Percentiles rank a stretch among this genome's conserved stretches.
phyloP scores from a whole-genome alignment of 2,329 filamentous ascomycete species.

The Elsinoe batatas region DNA sequence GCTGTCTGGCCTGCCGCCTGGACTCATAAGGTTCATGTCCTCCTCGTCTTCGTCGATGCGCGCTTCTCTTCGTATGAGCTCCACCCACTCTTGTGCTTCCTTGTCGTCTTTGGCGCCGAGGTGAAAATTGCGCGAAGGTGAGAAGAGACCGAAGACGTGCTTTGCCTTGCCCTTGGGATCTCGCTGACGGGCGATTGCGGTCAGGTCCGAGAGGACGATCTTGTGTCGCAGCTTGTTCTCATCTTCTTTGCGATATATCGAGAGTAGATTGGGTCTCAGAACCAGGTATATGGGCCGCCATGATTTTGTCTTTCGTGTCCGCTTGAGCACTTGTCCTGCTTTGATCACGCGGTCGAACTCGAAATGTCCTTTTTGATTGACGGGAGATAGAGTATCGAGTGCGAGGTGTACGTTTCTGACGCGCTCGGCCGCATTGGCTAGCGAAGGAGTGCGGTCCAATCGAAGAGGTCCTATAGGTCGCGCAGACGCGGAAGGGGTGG shows the following conservation, averaged over 20 bases:
- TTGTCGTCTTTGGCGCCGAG: slow-evolving; percentile 64
- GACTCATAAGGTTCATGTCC: slow-evolving; percentile 65
- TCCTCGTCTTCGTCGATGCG: slow-evolving; percentile 83
- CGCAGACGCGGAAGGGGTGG: neutral
- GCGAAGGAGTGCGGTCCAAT: neutral
- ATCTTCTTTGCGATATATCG: slow-evolving; percentile 84
- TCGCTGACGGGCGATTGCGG: slow-evolving; percentile 78
- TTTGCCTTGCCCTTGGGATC: slow-evolving; percentile 80
- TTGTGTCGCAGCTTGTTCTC: slow-evolving; percentile 85
- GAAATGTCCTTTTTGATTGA: slow-evolving; percentile 92
- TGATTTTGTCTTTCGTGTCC: slow-evolving; percentile 87
- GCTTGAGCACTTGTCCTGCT: slow-evolving; percentile 73
- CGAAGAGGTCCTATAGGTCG: neutral
- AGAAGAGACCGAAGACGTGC: slow-evolving; percentile 87
- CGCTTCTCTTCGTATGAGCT: slow-evolving; percentile 66
- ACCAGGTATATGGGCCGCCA: slow-evolving; percentile 91
- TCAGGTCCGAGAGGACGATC: slow-evolving; percentile 79
- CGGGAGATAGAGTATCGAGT: slow-evolving; percentile 64
- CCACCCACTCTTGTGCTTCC: slow-evolving; percentile 80
- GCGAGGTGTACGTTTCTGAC: slow-evolving; percentile 36
- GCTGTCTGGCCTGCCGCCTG: slow-evolving; percentile 44
- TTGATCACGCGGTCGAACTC: slow-evolving; percentile 93
- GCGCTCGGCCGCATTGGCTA: neutral
- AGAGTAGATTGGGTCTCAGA: slow-evolving; percentile 78
- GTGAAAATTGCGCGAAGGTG: slow-evolving; percentile 82